Base-by-base conservation (phyloP, 805 yeast species). In the Nakazawaea anatomiae region DNA sequence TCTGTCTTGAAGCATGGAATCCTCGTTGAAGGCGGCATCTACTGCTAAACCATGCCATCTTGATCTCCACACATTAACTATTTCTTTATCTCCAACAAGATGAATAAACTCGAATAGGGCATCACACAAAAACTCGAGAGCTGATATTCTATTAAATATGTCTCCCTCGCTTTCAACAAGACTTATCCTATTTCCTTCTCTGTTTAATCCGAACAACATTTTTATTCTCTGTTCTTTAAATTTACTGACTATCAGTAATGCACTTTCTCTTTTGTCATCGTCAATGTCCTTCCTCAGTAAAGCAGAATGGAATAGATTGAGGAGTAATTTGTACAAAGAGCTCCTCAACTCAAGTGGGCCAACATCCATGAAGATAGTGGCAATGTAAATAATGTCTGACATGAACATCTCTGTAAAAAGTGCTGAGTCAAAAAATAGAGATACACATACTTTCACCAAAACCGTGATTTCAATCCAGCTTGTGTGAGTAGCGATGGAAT, bases 401-500 rank as follows among this genome's bases (percentile, higher is more conserved):
- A 89, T 65, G 61, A 75, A 86, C 66, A 79, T 70, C 53, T 83
- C 82, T 6, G 86, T 80, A 57, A 79, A 74, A 11, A 76, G 64
- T 38, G 79, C 72, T 0, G 88, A 77, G 61, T 88, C 90, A 68
- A 89, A 89, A 54, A 88, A 82, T 36, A 88, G 61, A 6, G 82
- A 78, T 1, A 85, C 76, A 42, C 83, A 70, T 47, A 86, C 75
- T 57, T 80, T 79, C 7, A 85, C 79, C 57, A 89, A 65, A 8
- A 89, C 83, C 10, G 80, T 77, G 6, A 88, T 74, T 62, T 88
- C 96, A 48, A 85, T 75, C 82, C 92, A 83, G 56, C 77, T 76
- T 12, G 79, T 73, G 51, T 77, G 81, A 50, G 78, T 79, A 35
- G 66, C 58, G 41, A 79, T 71, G 1, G 75, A 67, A 39, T 75